Conservation (phyloP, 345 rosid genomes). For the Aquilaria sinensis region DNA sequence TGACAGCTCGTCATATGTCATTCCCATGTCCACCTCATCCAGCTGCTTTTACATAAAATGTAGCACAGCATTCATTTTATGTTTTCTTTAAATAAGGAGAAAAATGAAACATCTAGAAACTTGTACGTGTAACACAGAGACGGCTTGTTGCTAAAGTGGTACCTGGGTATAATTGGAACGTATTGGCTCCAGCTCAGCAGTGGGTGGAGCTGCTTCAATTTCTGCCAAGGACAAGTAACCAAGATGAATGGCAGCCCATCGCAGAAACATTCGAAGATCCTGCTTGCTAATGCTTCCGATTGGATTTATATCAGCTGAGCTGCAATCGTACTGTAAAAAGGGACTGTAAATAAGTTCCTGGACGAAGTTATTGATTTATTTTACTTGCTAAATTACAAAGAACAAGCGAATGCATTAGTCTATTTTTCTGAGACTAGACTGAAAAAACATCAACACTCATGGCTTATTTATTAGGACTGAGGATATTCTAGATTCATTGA, state of each 20-base stretch:
- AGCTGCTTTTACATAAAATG: conserved; percentile 40
- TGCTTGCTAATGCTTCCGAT: conserved; percentile 91
- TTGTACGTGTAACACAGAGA: not conserved
- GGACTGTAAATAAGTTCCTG: conserved; percentile 2
- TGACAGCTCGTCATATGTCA: conserved; percentile 93
- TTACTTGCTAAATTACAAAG: no score
- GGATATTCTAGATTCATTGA: no score
- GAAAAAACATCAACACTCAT: no score
- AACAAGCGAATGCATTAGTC: no score
- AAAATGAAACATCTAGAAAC: not conserved
- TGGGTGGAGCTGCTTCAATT: conserved; percentile 96
- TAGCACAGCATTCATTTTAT: not conserved
- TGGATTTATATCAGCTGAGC: conserved; percentile 96
- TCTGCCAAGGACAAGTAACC: conserved; percentile 86
- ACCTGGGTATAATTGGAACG: conserved; percentile 94
- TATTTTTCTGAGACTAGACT: no score
- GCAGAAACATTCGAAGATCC: conserved; percentile 75
- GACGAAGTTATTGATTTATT: not conserved
- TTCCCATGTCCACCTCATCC: conserved; percentile 90
- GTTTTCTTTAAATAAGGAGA: not conserved
- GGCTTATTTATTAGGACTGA: no score
- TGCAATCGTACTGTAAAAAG: conserved; percentile 81
- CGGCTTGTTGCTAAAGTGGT: conserved; percentile 3
- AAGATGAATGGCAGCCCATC: conserved; percentile 86
- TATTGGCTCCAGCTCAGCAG: conserved; percentile 94